Evolutionary conservation across 805 yeast species (phyloP).

Genomic region (Cyberlindnera misumaiensis): DNA sequence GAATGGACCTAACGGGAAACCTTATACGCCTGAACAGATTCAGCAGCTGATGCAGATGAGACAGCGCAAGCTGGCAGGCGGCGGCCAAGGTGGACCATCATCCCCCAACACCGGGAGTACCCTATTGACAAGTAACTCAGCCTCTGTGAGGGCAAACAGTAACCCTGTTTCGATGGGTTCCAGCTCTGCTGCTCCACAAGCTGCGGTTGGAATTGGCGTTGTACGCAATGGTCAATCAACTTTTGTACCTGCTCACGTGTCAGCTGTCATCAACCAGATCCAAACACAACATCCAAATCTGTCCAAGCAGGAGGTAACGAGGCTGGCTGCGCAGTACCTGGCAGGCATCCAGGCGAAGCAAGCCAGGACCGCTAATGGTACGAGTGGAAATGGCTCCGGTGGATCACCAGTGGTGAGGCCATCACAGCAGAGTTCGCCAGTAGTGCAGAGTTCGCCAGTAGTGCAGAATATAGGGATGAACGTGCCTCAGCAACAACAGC

Average conservation of each 20-base stretch:
- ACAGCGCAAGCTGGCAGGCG: constrained; percentile 17
- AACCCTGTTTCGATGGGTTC: constrained; percentile 11
- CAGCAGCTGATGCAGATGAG: constrained; percentile 46
- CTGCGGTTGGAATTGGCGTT: background rate
- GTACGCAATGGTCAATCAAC: constrained; percentile 9
- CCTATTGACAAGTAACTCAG: constrained; percentile 5
- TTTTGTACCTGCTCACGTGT: constrained; percentile 56
- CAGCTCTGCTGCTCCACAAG: background rate
- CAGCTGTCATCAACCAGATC: constrained; percentile 57
- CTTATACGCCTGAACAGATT: constrained; percentile 53
- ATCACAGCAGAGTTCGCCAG: constrained; percentile 6
- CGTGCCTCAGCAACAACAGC: constrained; percentile 38
- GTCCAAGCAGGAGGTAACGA: constrained; percentile 57
- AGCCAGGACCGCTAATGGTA: background rate
- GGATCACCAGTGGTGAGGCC: constrained; percentile 1
- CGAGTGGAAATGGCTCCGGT: constrained; percentile 1
- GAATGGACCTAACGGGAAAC: constrained; percentile 42
- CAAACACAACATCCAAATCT: constrained; percentile 60
- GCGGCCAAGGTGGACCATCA: constrained; percentile 8
- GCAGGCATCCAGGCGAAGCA: constrained; percentile 41
- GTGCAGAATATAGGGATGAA: constrained; percentile 16
- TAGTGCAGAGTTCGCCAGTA: constrained; percentile 3
- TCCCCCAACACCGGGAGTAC: constrained; percentile 13
- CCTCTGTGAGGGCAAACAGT: constrained; percentile 16
- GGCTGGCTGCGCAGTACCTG: constrained; percentile 56